Evolutionary conservation across 805 yeast species (phyloP), one percentile per base, ranked within the genome.

Genomic region (Kuraishia ogatae): DNA sequence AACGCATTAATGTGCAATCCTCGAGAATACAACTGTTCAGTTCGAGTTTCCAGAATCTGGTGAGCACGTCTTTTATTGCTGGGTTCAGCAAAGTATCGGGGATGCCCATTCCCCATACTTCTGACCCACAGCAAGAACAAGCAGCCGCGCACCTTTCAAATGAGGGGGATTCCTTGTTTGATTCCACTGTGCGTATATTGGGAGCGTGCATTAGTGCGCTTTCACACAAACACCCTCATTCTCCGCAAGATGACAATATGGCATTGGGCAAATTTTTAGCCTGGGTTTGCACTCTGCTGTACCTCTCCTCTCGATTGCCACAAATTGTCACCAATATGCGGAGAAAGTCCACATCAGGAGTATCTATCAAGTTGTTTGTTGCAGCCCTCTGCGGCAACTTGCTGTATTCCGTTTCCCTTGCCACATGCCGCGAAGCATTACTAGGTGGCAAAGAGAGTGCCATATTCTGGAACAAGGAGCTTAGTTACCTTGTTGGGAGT

Each of bases 331-430:
- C 77, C 50, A 81, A 81, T 60, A 72, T 73, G 60, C 60, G 62
- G 52, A 59, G 78, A 23, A 72, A 72, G 55, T 73, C 83, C 5
- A 82, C 81, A 1, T 74, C 71, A 3, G 85, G 85, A 7, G 70
- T 81, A 10, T 76, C 82, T 1, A 74, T 81, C 11, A 63, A 78
- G 46, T 64, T 81, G 21, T 78, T 81, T 57, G 69, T 73, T 1
- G 72, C 79, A 48, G 84, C 83, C 6, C 67, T 80, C 21, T 48
- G 71, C 15, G 85, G 84, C 0, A 81, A 81, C 62, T 53, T 78
- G 8, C 69, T 76, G 13, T 81, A 80, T 61, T 76, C 84, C 0
- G 48, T 76, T 2, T 79, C 83, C 0, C 70, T 81, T 17, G 51
- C 76, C 15, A 71, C 81, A 1, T 77, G 78, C 55, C 71, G 79